phyloP scores from a whole-genome alignment of 2,329 filamentous ascomycete genomes.

The Dothideomycetes sp. region DNA sequence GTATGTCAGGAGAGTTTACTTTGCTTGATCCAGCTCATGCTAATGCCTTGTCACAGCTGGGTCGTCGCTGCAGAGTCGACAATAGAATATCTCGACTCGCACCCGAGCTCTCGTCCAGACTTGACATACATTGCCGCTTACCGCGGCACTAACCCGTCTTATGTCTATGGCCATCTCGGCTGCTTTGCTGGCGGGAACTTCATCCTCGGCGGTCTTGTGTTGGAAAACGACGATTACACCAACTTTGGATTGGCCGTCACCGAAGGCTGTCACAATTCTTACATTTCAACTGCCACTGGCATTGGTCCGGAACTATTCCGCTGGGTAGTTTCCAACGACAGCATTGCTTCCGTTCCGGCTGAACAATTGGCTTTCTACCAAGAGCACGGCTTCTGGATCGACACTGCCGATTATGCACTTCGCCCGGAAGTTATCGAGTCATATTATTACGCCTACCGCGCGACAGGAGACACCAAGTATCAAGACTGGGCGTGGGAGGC shows the following conservation, averaged over 20 bases:
- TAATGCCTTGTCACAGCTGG: too few species aligned
- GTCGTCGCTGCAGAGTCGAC: constrained; percentile 62
- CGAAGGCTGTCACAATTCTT: constrained; percentile 63
- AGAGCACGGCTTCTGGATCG: constrained; percentile 60
- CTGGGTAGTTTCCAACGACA: constrained; percentile 25
- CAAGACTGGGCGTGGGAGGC: constrained; percentile 78
- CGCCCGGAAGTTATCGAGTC: constrained; percentile 71
- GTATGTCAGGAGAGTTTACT: constrained; percentile 8
- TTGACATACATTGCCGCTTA: constrained; percentile 60
- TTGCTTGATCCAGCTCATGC: constrained; percentile 18
- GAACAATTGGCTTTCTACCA: constrained; percentile 48
- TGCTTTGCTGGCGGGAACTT: constrained; percentile 83
- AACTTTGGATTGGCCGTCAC: constrained; percentile 65
- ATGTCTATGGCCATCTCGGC: constrained; percentile 44
- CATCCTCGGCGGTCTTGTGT: constrained; percentile 65
- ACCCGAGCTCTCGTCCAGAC: constrained; percentile 55
- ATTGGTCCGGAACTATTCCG: constrained; percentile 61
- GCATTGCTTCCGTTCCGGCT: constrained; percentile 21
- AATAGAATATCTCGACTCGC: constrained; percentile 58
- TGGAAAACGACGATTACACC: constrained; percentile 55
- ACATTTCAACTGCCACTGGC: constrained; percentile 53
- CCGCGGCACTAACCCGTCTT: constrained; percentile 29
- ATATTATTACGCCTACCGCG: constrained; percentile 77
- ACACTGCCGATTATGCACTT: constrained; percentile 50
- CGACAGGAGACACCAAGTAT: constrained; percentile 64